A percentile compares a stretch with the other conserved stretches of the same genome.
These are phyloP conservation scores for Fusarium concolor DNA, from an alignment of 2,329 filamentous ascomycete species.

Conservation along the genomic window DNA sequence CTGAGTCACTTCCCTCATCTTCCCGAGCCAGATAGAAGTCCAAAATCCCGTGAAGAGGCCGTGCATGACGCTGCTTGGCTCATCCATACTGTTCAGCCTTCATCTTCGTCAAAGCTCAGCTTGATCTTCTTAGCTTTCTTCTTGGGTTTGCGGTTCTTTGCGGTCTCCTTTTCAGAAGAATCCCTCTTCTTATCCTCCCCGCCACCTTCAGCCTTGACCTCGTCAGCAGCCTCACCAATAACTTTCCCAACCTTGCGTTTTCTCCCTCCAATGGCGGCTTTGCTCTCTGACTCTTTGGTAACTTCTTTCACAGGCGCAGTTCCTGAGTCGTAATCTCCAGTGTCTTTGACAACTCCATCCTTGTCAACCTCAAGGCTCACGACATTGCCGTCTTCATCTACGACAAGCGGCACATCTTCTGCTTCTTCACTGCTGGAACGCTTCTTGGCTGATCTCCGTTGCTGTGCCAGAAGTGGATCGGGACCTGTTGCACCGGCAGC, in stretches of 20 bases:
- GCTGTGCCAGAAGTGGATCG: conserved; percentile 63
- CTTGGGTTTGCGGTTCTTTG: conserved; percentile 53
- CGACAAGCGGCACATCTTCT: conserved; percentile 80
- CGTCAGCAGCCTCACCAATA: conserved; percentile 51
- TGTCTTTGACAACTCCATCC: conserved; percentile 57
- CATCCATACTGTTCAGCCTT: conserved; percentile 52
- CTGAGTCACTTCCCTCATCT: conserved; percentile 55
- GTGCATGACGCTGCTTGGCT: conserved; percentile 54
- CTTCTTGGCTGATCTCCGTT: conserved; percentile 63
- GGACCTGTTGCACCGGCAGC: conserved; percentile 61
- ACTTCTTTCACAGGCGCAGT: conserved; percentile 49
- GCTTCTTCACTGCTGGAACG: conserved; percentile 75
- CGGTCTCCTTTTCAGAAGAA: conserved; percentile 44
- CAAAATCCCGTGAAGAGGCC: conserved; percentile 72
- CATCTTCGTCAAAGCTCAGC: conserved; percentile 74
- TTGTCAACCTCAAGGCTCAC: conserved; percentile 61
- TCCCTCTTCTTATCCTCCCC: conserved; percentile 27
- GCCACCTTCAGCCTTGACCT: conserved; percentile 29
- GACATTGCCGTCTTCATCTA: conserved; percentile 78
- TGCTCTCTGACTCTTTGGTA: conserved; percentile 46
- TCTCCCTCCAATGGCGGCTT: conserved; percentile 53
- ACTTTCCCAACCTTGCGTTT: conserved; percentile 65
- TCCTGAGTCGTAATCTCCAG: conserved; percentile 38
- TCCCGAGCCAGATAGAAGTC: conserved; percentile 67
- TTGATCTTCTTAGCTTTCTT: conserved; percentile 74